Base-by-base conservation (phyloP, 208 protist species). In the Trypanosoma lewisi region DNA sequence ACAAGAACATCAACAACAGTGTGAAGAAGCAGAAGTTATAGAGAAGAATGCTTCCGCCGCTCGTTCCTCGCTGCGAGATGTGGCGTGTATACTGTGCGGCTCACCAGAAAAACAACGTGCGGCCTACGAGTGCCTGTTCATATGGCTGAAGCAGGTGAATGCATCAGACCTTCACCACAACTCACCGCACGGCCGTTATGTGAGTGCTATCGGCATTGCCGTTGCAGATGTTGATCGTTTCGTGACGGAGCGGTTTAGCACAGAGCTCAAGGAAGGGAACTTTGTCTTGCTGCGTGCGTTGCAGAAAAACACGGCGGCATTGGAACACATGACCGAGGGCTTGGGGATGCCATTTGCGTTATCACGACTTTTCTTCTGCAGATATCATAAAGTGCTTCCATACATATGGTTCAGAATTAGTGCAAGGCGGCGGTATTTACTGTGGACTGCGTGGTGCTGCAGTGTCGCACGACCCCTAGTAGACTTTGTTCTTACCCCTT, bases 51-150 rank as follows among this genome's bases (percentile, higher is more conserved):
- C 6, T 42, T n/a, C n/a, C n/a, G 9, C 28, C 2, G 12, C 14
- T 54, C 0, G 52, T 51, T 30, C 54, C 14, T 37, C 39, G 7
- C 71, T 83, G 56, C 58, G 61, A 27, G 76, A 82, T 2, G 55
- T 80, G 5, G 37, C 64, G 36, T 48, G 47, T n/a, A 66, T 84
- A 3, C 53, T 79, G 47, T 65, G 68, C 33, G 76, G 76, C 58
- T 78, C 44, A n/a, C 54, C 53, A 28, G 11, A 42, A 14, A 71
- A 70, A 14, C 85, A 91, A 55, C 73, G 70, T 14, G 33, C 68
- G 12, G 74, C 71, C 0, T 85, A 91, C 50, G 75, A 82, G 64
- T 64, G 87, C 27, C 39, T 91, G 17, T 36, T 79, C 66, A 34
- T 73, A 52, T 63, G 73, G 67, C n/a, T 70, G 31, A 61, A 23